phyloP scores from a whole-genome alignment of 257 asterid species.

The Gynochthodes officinalis region DNA sequence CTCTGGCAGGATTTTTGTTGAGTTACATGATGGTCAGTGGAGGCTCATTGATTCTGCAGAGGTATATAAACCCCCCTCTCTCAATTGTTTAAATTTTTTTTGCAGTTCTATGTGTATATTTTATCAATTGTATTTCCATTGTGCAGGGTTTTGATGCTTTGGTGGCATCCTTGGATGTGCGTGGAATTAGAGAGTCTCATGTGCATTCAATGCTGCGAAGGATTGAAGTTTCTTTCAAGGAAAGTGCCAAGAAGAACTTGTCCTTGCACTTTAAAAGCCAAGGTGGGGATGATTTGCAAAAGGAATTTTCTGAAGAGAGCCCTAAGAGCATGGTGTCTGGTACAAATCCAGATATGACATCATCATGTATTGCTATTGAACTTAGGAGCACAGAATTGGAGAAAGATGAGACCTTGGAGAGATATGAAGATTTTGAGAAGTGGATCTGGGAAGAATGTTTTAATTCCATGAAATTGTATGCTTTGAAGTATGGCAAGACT shows the following conservation, averaged over 20 bases:
- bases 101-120: not conserved
- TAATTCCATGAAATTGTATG: conserved; percentile 34
- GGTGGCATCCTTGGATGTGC: conserved; percentile 69
- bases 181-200: conserved; percentile 84
- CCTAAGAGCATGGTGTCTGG: conserved; percentile 21
- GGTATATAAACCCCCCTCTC: conserved; percentile 31
- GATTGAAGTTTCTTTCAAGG: conserved; percentile 63
- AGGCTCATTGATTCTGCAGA: conserved; percentile 73
- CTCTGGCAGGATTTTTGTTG: conserved; percentile 74
- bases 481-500: conserved; percentile 41
- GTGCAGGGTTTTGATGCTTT: conserved; percentile 73
- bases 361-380: conserved; percentile 29
- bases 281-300: conserved; percentile 21
- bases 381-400: conserved; percentile 34
- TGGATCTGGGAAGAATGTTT: conserved; percentile 82
- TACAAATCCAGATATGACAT: conserved; percentile 18
- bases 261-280: conserved; percentile 18
- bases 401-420: conserved; percentile 32
- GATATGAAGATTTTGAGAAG: conserved; percentile 49
- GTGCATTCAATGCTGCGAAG: conserved; percentile 69
- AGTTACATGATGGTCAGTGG: conserved; percentile 61
- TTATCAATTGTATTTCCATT: conserved; percentile 2
- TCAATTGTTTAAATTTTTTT: not conserved
- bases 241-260: conserved; percentile 34
- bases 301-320: conserved; percentile 30